Evolutionary conservation across 139 green algal genomes (phyloP), one percentile per base, ranked within the genome.

Genomic region (Haematococcus sp.): DNA sequence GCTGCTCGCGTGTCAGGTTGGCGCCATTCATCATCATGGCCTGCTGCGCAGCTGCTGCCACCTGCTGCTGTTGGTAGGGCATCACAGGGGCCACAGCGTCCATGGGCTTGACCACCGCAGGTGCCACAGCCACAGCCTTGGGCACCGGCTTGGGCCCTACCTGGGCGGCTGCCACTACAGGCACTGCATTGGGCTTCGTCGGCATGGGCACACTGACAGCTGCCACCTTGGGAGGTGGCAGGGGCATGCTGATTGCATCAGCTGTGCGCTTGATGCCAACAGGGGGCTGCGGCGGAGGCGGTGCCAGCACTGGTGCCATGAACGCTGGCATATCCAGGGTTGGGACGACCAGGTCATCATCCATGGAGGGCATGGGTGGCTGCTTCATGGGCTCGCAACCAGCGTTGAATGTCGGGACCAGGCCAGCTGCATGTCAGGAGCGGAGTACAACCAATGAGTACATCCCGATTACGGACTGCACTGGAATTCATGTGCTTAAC

Each of bases 1-100:
- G 79, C 79, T 88, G 74, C 66, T 80, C 83, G 33, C 83, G 79
- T 1, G 73, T 86, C 60, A 88, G 75, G 67, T 77, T 71, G 23
- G 76, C 75, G 9, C 69, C 78, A 55, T 27, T 52, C 35, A 55
- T 9, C 52, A 33, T 11, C 31, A 32, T 5, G 25, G 51, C 49
- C 22, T 49, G 51, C 30, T 35, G 28, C 13, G 32, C 32, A 33
- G 52, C 16, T 4, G 35, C 56, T 63, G 49, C 58, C 4, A n/a
- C 56, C 33, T 5, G 34, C 20, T 64, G 4, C 52, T 60, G 52
- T 7, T 60, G 52, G 52, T 65, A 23, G 25, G 58, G 3, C 58
- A 65, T 65, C 23, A 65, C 25, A 15, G 58, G 58, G 4, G 25
- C 20, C 25, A 27, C 25, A 4, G 32, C 25, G 17, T 27, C 64